Conservation (phyloP, 2,329 filamentous ascomycete species). For the Periconia digitata region DNA sequence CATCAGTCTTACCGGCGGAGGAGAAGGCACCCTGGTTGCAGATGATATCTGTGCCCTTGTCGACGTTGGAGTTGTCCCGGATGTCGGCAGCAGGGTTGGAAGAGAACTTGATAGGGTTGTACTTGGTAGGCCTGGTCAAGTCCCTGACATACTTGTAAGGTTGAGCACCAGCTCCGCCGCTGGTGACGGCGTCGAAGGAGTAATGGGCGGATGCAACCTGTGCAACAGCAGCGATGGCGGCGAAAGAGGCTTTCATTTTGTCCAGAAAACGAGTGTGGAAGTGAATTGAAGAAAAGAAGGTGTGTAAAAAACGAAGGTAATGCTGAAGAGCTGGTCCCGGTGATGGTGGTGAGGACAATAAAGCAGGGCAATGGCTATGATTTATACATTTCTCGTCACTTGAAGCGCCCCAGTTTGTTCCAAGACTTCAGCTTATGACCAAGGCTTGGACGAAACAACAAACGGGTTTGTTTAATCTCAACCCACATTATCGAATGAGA, state of each 20-base stretch:
- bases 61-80: constrained; percentile 22
- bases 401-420: too few relatives aligned
- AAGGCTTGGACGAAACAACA: background rate
- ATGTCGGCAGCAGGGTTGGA: constrained; percentile 24
- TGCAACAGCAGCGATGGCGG: background rate
- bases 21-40: constrained; percentile 1
- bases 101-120: constrained; percentile 25
- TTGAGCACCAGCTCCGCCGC: constrained; percentile 22
- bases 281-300: background rate
- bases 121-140: constrained; percentile 4
- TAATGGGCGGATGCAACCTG: constrained; percentile 18
- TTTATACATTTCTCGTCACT: too few relatives aligned
- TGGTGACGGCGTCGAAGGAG: constrained; percentile 33
- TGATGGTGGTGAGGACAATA: background rate
- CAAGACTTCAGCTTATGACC: background rate
- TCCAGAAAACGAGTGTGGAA: constrained; percentile 1
- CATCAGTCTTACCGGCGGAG: constrained; percentile 23
- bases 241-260: constrained; percentile 1
- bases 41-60: background rate
- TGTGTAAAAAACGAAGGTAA: background rate
- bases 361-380: background rate
- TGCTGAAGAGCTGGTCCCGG: background rate
- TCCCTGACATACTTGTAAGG: constrained; percentile 28
- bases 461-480: background rate
- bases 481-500: background rate